phyloP scores from a whole-genome alignment of 2,329 filamentous ascomycete genomes.

The Clonostachys solani region DNA sequence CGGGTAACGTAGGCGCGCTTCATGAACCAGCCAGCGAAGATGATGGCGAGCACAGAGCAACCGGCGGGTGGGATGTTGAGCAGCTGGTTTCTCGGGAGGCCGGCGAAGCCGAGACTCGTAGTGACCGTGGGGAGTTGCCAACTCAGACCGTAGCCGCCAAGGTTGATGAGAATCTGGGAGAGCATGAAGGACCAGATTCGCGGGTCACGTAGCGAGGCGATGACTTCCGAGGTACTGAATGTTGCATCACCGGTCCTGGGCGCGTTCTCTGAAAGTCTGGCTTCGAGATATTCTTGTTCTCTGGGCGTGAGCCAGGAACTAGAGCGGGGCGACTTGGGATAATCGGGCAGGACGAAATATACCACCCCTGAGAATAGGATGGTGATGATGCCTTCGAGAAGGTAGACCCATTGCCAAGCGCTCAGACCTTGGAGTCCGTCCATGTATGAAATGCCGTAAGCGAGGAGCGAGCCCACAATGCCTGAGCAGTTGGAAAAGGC shows the following conservation, averaged over 20 bases:
- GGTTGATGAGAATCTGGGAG: conserved; percentile 36
- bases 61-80: conserved; percentile 42
- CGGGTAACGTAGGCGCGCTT: conserved; percentile 35
- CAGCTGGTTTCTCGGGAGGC: conserved; percentile 39
- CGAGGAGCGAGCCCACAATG: conserved; percentile 67
- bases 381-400: conserved; percentile 43
- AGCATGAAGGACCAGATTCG: conserved; percentile 39
- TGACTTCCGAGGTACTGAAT: conserved; percentile 31
- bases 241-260: conserved; percentile 32
- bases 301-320: conserved; percentile 45
- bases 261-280: conserved; percentile 35
- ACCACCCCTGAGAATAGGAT: conserved; percentile 25
- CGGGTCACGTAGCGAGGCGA: conserved; percentile 28
- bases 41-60: conserved; percentile 33
- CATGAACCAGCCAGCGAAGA: conserved; percentile 31
- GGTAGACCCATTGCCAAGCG: conserved; percentile 71
- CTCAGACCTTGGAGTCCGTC: conserved; percentile 58
- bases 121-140: conserved; percentile 39
- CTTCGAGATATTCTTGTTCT: conserved; percentile 44
- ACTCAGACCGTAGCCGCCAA: conserved; percentile 31
- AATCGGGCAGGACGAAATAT: conserved; percentile 28
- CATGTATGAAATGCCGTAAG: conserved; percentile 71
- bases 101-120: conserved; percentile 29
- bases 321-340: conserved; percentile 45
- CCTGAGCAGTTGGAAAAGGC: conserved; percentile 67